phyloP scores from a whole-genome alignment of 192 early-diverging fungal species.

The Coemansia brasiliensis region DNA sequence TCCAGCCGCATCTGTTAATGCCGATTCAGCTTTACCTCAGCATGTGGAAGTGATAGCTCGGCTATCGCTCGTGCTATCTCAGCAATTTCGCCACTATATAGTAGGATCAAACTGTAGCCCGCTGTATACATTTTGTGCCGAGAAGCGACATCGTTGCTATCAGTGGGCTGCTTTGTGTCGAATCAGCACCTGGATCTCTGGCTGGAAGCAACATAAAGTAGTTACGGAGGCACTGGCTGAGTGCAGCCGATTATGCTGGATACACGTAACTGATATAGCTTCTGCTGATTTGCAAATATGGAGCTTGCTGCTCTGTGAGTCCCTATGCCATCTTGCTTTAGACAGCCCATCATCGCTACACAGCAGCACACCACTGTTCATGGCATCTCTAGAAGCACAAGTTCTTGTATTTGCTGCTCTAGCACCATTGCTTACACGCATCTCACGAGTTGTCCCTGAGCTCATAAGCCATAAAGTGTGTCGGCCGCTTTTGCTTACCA shows the following conservation, averaged over 20 bases:
- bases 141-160: conserved; percentile 35
- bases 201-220: background rate
- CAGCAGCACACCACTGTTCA: conserved; percentile 9
- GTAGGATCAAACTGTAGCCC: background rate
- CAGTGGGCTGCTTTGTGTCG: conserved; percentile 46
- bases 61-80: conserved; percentile 7
- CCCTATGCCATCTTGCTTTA: conserved; percentile 15
- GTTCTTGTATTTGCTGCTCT: conserved; percentile 21
- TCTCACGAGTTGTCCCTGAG: background rate
- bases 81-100: conserved; percentile 8
- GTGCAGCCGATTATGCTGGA: conserved; percentile 29
- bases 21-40: background rate
- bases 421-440: conserved; percentile 15
- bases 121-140: conserved; percentile 20
- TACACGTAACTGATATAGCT: conserved; percentile 13
- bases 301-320: conserved; percentile 37
- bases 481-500: background rate
- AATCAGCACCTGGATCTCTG: conserved; percentile 19
- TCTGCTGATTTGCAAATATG: conserved; percentile 12
- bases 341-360: too few species aligned
- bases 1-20: background rate
- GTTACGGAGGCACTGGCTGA: conserved; percentile 17
- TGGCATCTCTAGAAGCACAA: conserved; percentile 13
- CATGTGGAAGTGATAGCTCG: background rate
- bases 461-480: background rate